Base-by-base conservation (phyloP, 371 early-diverging fungal genomes). In the Quaeritorhiza haematococci region DNA sequence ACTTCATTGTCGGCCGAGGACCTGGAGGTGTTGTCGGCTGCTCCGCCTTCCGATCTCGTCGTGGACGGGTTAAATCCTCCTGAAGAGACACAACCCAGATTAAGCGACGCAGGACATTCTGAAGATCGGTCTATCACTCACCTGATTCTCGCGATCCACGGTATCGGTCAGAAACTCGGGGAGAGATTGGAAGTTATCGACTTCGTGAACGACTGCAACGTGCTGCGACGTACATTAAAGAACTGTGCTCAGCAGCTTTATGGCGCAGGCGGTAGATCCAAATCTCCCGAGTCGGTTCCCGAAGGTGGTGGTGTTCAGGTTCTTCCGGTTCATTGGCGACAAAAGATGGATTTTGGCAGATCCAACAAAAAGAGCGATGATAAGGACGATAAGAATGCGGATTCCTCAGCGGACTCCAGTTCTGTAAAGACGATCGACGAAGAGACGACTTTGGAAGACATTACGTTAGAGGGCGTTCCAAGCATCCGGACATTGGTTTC, bases 271-370 rank as follows among this genome's bases (percentile, higher is more conserved):
- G n/a, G n/a, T n/a, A n/a, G n/a, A 47, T 47, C 47, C 47, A 28
- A 49, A 42, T 5, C 27, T 34, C 56, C 21, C 38, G 24, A 0
- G 65, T 69, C 41, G 55, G 80, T 63, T 81, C 75, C 78, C 0
- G 60, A 62, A 7, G 48, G 62, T 32, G 68, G 74, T 8, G 78
- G 89, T 10, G 81, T 92, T 6, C 90, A 90, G 62, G 80, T 91
- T 1, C 66, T 92, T 15, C 92, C 92, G 15, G 78, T 92, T 3
- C 84, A 87, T 56, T 92, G 92, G 92, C 71, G 91, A 32, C 83
- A 86, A 26, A 82, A 85, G 54, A 79, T 90, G 38, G 74, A 75
- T 29, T 90, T 92, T 70, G 90, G 86, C 7, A 81, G 80, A 69
- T 26, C 13, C 15, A 28, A 30, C 23, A 55, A 52, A 23, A 55